Base-by-base conservation (phyloP, 108 stramenopile species). In the Licmophora abbreviata region DNA sequence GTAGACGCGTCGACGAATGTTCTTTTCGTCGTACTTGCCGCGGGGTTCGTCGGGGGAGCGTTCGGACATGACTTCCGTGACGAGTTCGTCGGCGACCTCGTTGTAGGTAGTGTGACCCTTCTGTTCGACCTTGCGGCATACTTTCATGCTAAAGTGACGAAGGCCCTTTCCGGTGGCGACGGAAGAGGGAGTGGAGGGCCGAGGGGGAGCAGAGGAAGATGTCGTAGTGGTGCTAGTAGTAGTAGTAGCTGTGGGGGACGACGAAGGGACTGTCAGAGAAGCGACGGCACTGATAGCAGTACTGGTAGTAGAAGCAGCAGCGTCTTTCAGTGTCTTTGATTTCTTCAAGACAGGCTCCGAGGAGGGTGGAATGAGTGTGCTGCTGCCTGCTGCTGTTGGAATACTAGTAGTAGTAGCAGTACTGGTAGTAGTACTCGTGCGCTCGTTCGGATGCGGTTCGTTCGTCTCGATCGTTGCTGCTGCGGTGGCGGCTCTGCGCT, bases 41-140 rank as follows among this genome's bases (percentile, higher is more conserved):
- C 46, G 65, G 29, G 51, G 71, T 24, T 84, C 79, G 14, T 60
- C 71, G 25, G 65, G 48, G 11, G 30, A 12, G 18, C 64, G 49
- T 30, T 75, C 78, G 24, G 64, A 72, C 24, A 73, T 49, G 32
- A 82, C 81, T 54, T 69, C 61, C 26, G 62, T 58, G 26, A 83
- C 77, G 23, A 96, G 76, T 68, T 96, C 93, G 63, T 96, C 92
- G 29, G 95, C 95, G 15, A 96, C 95, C 57, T 95, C 92, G 63
- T 91, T 96, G 79, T 96, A 94, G 17, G 83, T 83, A 14, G 95
- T 96, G 3, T 69, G 73, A 8, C 93, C 93, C 58, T 88, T 93
- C 46, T 92, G 86, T 68, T 96, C 81, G 11, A 96, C 95, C 65
- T 92, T 94, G 29, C 79, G 73, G 51, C 92, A 96, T 2, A 95